Evolutionary conservation across 2,329 filamentous ascomycete genomes (phyloP), one percentile per base, ranked within the genome.

Genomic region (Aspergillus quadrilineatus): DNA sequence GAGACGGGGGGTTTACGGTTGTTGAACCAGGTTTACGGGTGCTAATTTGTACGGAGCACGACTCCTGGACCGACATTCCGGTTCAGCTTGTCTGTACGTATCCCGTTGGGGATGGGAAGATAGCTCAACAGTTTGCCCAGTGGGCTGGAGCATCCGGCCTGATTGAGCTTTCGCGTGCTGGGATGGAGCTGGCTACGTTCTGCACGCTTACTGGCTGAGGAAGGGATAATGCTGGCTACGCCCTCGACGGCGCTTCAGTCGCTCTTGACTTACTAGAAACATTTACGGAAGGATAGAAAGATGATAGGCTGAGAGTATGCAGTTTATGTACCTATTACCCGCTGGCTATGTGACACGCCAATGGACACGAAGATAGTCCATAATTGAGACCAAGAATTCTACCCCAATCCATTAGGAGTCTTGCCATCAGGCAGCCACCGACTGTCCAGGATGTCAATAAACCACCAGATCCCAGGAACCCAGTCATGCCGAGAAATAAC

Each of bases 271-370:
- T 41, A 22, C 42, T 2, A 14, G 34, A 5, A 37, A 37, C 14
- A 12, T 9, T 53, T 53, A 55, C 42, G 45, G 12, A 36, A 37
- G 12, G 44, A 55, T 37, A 44, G 48, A 54, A 43, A 36, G 26
- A 32, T 56, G 55, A 59, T 58, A 57, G 60, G 56, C 57, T 37
- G 47, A 53, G 41, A 58, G 57, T 57, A 60, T 62, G 56, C 50
- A 58, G 49, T 51, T 53, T 64, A 62, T 64, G 56, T 59, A 60
- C 62, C 57, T 59, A 60, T 56, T 50, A 50, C 47, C 53, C 46
- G 52, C 58, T 54, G 60, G 57, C 48, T 63, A 60, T 60, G 55
- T 60, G 56, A 60, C 56, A 62, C 53, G 50, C 55, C 58, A 62
- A 57, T 57, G 51, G 56, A 53, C 53, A 58, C 44, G 50, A 50